Evolutionary conservation across 169 alveolate species (phyloP).

Genomic region (Cyclospora cayetanensis): DNA sequence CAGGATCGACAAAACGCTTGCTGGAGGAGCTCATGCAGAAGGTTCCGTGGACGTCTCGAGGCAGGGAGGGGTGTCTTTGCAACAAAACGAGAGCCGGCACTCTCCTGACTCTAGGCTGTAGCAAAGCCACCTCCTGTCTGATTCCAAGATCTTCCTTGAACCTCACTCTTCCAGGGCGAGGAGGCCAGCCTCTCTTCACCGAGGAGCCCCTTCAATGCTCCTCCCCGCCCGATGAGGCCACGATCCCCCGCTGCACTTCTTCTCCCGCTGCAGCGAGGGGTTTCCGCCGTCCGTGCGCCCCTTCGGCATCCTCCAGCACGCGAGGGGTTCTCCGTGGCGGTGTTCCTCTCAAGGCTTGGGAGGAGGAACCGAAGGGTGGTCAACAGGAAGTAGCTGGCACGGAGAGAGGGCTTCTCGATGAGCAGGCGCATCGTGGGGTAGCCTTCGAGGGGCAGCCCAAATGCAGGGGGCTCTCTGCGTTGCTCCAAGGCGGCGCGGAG

Average conservation of each 20-base stretch:
- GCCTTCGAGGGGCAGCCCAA: background rate
- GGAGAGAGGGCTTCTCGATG: too few relatives aligned
- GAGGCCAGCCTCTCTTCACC: background rate
- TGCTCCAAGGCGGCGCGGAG: background rate
- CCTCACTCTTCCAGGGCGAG: background rate
- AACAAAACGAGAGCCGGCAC: background rate
- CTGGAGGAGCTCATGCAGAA: background rate
- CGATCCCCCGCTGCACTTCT: background rate
- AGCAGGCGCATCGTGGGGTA: too few relatives aligned
- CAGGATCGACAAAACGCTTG: background rate
- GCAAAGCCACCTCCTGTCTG: background rate
- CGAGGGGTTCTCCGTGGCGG: background rate
- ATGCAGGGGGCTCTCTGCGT: background rate
- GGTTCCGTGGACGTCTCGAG: background rate
- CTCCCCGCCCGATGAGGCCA: slow-evolving; percentile 2
- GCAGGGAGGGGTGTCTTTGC: background rate
- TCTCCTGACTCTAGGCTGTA: background rate
- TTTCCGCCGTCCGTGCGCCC: background rate
- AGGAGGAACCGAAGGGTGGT: background rate
- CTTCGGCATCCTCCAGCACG: background rate
- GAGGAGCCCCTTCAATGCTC: slow-evolving; percentile 54
- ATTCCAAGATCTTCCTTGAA: background rate
- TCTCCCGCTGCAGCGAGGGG: background rate
- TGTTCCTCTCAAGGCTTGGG: background rate
- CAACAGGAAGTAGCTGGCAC: background rate